phyloP scores from a whole-genome alignment of 1,139 yeast species.

The Debaryomyces psychrophilus region DNA sequence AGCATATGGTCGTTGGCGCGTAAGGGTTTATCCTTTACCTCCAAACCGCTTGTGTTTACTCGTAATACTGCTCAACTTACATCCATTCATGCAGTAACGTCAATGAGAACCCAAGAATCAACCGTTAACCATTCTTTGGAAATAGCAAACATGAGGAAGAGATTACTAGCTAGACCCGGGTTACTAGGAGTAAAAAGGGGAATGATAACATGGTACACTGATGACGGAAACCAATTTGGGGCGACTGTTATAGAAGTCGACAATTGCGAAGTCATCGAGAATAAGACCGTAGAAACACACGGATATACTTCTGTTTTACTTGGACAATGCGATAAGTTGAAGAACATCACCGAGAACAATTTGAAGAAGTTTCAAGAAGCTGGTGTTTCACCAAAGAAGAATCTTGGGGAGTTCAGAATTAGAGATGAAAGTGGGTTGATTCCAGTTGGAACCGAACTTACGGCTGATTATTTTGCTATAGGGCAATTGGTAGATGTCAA shows the following conservation, averaged over 20 bases:
- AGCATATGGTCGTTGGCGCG: conserved; percentile 13
- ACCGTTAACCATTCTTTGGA: conserved; percentile 57
- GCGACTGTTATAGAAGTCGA: conserved; percentile 88
- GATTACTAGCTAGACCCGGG: conserved; percentile 79
- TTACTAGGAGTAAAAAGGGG: conserved; percentile 82
- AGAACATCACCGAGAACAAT: conserved; percentile 64
- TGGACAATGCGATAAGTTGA: conserved; percentile 78
- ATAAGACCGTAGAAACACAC: conserved; percentile 66
- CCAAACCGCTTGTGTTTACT: conserved; percentile 19
- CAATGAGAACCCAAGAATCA: conserved; percentile 46
- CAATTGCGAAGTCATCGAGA: conserved; percentile 80
- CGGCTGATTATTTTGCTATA: conserved; percentile 78
- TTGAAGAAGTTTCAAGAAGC: conserved; percentile 84
- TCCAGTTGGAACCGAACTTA: conserved; percentile 76
- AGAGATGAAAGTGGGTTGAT: conserved; percentile 65
- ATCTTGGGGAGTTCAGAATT: conserved; percentile 77
- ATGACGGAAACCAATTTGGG: conserved; percentile 68
- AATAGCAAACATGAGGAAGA: conserved; percentile 62
- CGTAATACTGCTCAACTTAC: conserved; percentile 54
- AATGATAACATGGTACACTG: conserved; percentile 82
- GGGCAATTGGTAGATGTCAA: conserved; percentile 86
- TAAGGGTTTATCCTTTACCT: conserved; percentile 11
- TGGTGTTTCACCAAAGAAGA: conserved; percentile 79
- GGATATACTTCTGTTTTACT: conserved; percentile 87
- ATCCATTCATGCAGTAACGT: conserved; percentile 57